Conservation (phyloP, 2,329 filamentous ascomycete genomes). For the Laburnicola sp. region DNA sequence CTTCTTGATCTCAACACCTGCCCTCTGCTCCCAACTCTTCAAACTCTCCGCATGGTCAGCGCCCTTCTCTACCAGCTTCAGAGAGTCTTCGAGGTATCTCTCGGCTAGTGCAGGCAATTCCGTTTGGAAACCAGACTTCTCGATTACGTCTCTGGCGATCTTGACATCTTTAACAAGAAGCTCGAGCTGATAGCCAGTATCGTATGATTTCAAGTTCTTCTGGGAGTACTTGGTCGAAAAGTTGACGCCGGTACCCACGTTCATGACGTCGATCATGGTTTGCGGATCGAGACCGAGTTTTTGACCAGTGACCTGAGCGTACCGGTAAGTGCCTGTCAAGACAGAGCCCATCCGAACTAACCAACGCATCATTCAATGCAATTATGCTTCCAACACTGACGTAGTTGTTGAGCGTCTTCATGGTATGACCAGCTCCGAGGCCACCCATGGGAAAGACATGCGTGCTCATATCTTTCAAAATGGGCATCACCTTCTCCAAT, state of each 20-base stretch:
- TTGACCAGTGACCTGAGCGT: conserved; percentile 32
- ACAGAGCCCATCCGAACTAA: not conserved
- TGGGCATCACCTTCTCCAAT: conserved; percentile 37
- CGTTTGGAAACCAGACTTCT: conserved; percentile 36
- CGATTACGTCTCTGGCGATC: conserved; percentile 43
- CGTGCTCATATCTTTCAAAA: conserved; percentile 39
- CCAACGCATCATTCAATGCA: conserved; percentile 36
- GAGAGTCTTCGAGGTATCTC: conserved; percentile 38
- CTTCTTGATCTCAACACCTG: conserved; percentile 36
- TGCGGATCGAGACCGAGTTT: conserved; percentile 44
- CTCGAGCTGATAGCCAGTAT: conserved; percentile 41
- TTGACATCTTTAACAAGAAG: conserved; percentile 43
- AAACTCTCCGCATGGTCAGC: conserved; percentile 43
- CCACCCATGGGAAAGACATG: conserved; percentile 44
- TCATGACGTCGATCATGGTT: conserved; percentile 48
- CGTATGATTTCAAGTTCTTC: conserved; percentile 30
- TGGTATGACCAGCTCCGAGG: conserved; percentile 41
- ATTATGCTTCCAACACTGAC: conserved; percentile 41
- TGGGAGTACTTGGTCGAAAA: conserved; percentile 42
- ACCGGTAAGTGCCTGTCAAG: not conserved
- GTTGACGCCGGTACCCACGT: conserved; percentile 47
- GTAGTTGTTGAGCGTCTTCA: conserved; percentile 47
- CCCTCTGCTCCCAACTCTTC: conserved; percentile 43
- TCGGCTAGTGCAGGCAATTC: conserved; percentile 34
- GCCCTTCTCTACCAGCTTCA: conserved; percentile 33